These are phyloP conservation scores for Mentha longifolia DNA, from an alignment of 257 asterid genomes.

Conservation along the genomic window DNA sequence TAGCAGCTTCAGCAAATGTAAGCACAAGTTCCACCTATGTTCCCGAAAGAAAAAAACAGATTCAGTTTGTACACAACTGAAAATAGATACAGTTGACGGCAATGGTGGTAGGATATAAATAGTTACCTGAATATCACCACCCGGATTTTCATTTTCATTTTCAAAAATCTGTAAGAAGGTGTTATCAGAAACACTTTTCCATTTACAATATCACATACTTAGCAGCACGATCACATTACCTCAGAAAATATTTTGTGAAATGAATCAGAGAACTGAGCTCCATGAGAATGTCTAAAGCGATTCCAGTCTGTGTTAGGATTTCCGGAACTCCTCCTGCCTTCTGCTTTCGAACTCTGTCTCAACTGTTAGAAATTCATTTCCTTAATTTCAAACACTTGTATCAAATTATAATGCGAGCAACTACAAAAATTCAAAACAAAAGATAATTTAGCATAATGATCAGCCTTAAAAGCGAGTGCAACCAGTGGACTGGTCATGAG, in stretches of 20 bases:
- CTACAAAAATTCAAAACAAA: background rate
- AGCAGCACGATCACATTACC: conserved; percentile 49
- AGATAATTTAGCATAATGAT: background rate
- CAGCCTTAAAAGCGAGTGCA: background rate
- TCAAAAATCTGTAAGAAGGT: conserved; percentile 67
- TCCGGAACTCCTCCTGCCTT: conserved; percentile 43
- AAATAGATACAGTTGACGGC: conserved; percentile 30
- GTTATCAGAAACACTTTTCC: conserved; percentile 23
- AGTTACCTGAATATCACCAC: conserved; percentile 72
- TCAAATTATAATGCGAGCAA: conserved; percentile 1
- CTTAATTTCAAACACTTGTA: conserved; percentile 20
- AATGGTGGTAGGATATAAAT: conserved; percentile 25
- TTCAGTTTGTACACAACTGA: conserved; percentile 23
- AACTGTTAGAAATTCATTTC: conserved; percentile 48
- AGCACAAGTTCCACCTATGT: conserved; percentile 82
- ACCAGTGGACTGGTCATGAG: background rate
- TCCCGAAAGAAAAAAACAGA: conserved; percentile 14
- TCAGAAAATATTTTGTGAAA: conserved; percentile 85
- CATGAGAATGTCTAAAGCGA: conserved; percentile 51
- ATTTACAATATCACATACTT: conserved; percentile 18
- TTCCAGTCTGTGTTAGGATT: conserved; percentile 45
- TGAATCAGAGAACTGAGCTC: conserved; percentile 74
- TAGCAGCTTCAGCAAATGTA: conserved; percentile 84
- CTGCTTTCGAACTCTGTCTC: conserved; percentile 45
- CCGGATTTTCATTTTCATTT: conserved; percentile 52